A percentile compares a stretch with the other conserved stretches of the same genome.
Evolutionary conservation across 148 eudicot genomes (phyloP).

Genomic region (Arbutus unedo): DNA sequence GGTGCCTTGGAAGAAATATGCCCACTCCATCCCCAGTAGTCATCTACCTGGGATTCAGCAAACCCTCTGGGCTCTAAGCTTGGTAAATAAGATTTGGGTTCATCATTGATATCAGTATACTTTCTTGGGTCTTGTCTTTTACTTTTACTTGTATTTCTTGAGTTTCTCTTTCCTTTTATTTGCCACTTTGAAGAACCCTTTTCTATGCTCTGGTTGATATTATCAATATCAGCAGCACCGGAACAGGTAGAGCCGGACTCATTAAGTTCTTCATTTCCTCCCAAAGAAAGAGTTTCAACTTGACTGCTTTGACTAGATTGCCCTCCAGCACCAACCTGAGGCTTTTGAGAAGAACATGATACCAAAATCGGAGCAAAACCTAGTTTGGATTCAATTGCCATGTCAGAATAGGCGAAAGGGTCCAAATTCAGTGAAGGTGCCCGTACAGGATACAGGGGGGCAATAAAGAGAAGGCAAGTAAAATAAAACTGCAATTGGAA

Average conservation of each 20-base stretch:
- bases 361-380: constrained; percentile 22
- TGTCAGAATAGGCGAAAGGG: constrained; percentile 8
- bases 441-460: background rate
- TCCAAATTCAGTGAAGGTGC: background rate
- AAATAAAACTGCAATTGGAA: constrained; percentile 9
- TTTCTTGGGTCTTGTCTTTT: constrained; percentile 30
- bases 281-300: constrained; percentile 38
- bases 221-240: constrained; percentile 31
- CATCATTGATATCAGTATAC: constrained; percentile 29
- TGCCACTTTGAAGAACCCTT: constrained; percentile 72
- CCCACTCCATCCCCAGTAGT: constrained; percentile 40
- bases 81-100: constrained; percentile 25
- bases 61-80: constrained; percentile 21
- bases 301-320: constrained; percentile 40
- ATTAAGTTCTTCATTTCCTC: constrained; percentile 39
- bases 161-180: constrained; percentile 71
- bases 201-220: constrained; percentile 31
- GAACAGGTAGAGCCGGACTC: constrained; percentile 52
- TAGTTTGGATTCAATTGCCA: constrained; percentile 16
- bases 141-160: constrained; percentile 38
- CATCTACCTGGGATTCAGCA: constrained; percentile 26
- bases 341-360: constrained; percentile 24
- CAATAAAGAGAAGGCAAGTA: background rate
- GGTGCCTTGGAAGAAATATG: constrained; percentile 17
- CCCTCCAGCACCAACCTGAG: constrained; percentile 26